Conservation (phyloP, 1,284 basidiomycete species). For the Pseudozyma thailandica region DNA sequence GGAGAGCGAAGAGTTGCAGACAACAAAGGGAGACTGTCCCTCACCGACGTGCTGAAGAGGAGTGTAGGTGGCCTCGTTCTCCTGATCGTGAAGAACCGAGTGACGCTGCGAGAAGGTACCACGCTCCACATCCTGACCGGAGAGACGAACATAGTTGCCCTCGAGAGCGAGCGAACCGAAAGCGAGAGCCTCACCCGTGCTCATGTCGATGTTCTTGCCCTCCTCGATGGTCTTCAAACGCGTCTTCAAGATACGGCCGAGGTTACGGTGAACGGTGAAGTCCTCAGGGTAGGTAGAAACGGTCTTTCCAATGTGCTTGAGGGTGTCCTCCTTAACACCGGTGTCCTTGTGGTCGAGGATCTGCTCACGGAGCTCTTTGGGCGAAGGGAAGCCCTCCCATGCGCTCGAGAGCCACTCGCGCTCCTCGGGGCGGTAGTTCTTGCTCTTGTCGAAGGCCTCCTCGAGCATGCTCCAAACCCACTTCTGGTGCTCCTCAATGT, state of each 20-base stretch:
- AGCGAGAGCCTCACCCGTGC: slow-evolving; percentile 97
- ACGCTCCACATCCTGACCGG: slow-evolving; percentile 98
- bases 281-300: slow-evolving; percentile 84
- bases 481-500: slow-evolving; percentile 97
- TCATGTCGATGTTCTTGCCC: slow-evolving; percentile 94
- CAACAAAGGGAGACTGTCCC: slow-evolving; percentile 88
- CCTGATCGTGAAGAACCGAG: slow-evolving; percentile 95
- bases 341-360: slow-evolving; percentile 89
- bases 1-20: slow-evolving; percentile 97
- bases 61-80: slow-evolving; percentile 87
- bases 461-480: slow-evolving; percentile 99
- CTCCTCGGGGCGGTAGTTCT: slow-evolving; percentile 85
- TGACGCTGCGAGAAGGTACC: slow-evolving; percentile 99
- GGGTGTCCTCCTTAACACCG: slow-evolving; percentile 80
- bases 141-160: slow-evolving; percentile 92
- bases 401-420: slow-evolving; percentile 94
- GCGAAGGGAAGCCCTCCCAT: slow-evolving; percentile 98
- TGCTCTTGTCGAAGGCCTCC: slow-evolving; percentile 86
- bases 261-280: slow-evolving; percentile 91
- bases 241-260: slow-evolving; percentile 87
- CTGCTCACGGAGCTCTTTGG: slow-evolving; percentile 91
- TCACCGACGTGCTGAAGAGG: slow-evolving; percentile 88
- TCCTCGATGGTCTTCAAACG: slow-evolving; percentile 91
- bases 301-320: slow-evolving; percentile 85
- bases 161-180: slow-evolving; percentile 93